Base-by-base conservation (phyloP, 495 filamentous ascomycete species). In the Physcia stellaris region DNA sequence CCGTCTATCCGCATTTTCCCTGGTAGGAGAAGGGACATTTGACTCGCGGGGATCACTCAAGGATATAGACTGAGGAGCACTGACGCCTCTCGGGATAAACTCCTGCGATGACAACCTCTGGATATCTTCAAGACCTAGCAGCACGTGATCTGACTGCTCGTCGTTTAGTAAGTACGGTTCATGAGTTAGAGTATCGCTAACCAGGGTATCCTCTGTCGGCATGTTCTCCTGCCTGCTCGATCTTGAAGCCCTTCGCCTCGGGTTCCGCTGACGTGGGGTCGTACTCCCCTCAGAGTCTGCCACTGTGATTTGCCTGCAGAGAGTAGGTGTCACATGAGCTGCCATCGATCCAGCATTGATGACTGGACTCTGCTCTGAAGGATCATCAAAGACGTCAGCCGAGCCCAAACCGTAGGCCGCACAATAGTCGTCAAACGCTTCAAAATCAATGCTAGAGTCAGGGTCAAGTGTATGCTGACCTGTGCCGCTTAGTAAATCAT, bases 61-160 rank as follows among this genome's bases (percentile, higher is more conserved):
- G 28, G 35, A 27, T 2, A 11, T 6, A 19, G 17, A 27, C 11
- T 11, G 13, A 28, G 13, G 26, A 28, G 26, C 26, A 28, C 26
- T 28, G 7, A 13, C 26, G 13, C 9, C 9, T 28, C 26, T 28
- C 13, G 26, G 13, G 26, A 13, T 28, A 28, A 19, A 19, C 26
- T 40, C 43, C 11, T 35, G 23, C 6, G 39, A 40, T 12, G 16
- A 24, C 20, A 16, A 19, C 16, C 17, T 39, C 42, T 42, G 41
- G 7, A 32, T 9, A 26, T 51, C 45, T 42, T 51, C 45, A 19
- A 35, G 24, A 19, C 38, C 44, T 23, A 45, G 45, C 12, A 48
- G 10, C 6, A 37, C 35, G 13, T 24, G 21, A 7, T 51, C 29
- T 17, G 32, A 31, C 17, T 41, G 40, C 11, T 37, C 35, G 10